A percentile compares a stretch with the other conserved stretches of the same genome.
Evolutionary conservation across 768 basidiomycete species (phyloP).

Genomic region (Tulasnella sp.): DNA sequence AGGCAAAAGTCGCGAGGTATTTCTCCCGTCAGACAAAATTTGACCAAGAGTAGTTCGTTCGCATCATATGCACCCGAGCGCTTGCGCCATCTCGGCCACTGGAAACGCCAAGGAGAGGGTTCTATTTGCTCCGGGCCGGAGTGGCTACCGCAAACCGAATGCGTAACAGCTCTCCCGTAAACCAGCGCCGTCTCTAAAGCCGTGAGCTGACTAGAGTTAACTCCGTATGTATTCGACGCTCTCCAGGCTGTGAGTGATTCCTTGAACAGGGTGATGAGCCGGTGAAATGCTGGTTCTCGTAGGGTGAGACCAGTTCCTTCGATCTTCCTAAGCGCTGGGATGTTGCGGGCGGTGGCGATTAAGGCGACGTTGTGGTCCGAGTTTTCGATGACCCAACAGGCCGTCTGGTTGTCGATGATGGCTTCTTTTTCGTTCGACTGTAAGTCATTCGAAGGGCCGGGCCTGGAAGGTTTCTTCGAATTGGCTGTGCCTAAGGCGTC

Average conservation of each 20-base stretch:
- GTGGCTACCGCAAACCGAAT: background rate
- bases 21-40: background rate
- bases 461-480: background rate
- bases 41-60: conserved; percentile 7
- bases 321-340: conserved; percentile 7
- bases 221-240: background rate
- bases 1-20: conserved; percentile 8
- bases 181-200: conserved; percentile 4
- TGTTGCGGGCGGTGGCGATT: conserved; percentile 9
- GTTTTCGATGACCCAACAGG: conserved; percentile 16
- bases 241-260: conserved; percentile 7
- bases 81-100: conserved; percentile 1
- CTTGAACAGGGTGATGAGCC: conserved; percentile 2
- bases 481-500: background rate
- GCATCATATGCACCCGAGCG: background rate
- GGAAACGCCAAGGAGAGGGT: background rate
- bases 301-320: background rate
- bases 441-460: background rate
- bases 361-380: conserved; percentile 10
- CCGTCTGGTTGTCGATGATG: conserved; percentile 15
- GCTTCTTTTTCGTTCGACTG: background rate
- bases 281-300: conserved; percentile 1
- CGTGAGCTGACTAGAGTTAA: background rate
- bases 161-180: conserved; percentile 9
- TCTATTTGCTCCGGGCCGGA: background rate